Evolutionary conservation across 2,329 filamentous ascomycete species (phyloP).

Genomic region (Colletotrichum sp.): DNA sequence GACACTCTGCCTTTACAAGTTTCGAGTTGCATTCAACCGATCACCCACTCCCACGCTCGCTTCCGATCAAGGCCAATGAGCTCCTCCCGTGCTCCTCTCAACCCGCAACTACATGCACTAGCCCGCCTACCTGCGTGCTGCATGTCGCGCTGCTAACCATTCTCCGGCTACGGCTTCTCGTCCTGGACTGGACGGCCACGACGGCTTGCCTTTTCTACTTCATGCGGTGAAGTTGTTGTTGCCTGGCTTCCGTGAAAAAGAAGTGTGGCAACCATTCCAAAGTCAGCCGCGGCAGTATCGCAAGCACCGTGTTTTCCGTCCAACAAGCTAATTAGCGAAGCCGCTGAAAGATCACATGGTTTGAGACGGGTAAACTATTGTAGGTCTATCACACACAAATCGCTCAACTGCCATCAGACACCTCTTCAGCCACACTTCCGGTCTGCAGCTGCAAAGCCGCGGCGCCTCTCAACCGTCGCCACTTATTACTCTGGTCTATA

Average conservation of each 20-base stretch:
- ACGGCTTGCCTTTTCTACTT: not conserved
- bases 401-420: not conserved
- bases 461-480: conserved; percentile 52
- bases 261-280: not conserved
- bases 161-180: not conserved
- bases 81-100: not conserved
- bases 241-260: not conserved
- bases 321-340: not conserved
- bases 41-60: not conserved
- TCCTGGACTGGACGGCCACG: not conserved
- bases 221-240: not conserved
- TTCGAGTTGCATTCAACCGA: not conserved
- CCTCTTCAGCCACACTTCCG: not conserved
- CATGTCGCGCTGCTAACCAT: not conserved
- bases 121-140: not conserved
- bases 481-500: conserved; percentile 58
- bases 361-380: not conserved
- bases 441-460: conserved; percentile 7
- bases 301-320: not conserved
- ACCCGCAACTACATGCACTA: not conserved
- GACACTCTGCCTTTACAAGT: not conserved
- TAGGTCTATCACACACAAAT: not conserved
- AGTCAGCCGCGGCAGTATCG: not conserved
- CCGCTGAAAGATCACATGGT: not conserved
- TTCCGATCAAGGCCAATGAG: not conserved